Conservation (phyloP, 805 yeast species). For the Wickerhamiella lipophila region DNA sequence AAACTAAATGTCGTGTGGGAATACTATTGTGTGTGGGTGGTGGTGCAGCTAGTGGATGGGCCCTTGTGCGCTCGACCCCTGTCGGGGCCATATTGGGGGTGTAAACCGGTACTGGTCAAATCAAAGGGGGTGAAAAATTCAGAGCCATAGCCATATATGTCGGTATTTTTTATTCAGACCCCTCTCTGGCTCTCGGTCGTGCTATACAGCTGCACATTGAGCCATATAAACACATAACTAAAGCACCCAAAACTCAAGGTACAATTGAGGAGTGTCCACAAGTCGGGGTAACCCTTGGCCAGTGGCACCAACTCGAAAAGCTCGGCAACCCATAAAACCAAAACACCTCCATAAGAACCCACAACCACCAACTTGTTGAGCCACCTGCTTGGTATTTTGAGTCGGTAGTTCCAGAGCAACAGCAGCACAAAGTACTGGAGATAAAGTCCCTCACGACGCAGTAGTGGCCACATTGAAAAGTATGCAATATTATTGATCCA, state of each 20-base stretch:
- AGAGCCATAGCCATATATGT: no score
- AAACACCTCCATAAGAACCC: constrained; percentile 41
- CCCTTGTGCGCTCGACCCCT: no score
- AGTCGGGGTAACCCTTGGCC: constrained; percentile 49
- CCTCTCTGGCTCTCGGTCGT: background rate
- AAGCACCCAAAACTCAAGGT: constrained; percentile 66
- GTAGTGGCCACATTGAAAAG: constrained; percentile 79
- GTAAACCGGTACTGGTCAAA: no score
- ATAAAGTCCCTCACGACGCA: constrained; percentile 58
- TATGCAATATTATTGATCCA: constrained; percentile 81
- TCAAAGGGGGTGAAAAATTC: no score
- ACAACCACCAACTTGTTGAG: constrained; percentile 41
- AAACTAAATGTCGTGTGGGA: no score
- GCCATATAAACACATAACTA: constrained; percentile 70
- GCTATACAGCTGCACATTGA: constrained; percentile 18
- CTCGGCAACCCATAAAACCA: constrained; percentile 44
- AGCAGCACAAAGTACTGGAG: constrained; percentile 59
- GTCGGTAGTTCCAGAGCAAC: constrained; percentile 49
- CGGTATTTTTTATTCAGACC: background rate
- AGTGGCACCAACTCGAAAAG: constrained; percentile 37
- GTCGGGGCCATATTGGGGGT: no score
- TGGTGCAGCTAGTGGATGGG: no score
- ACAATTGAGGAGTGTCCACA: constrained; percentile 73
- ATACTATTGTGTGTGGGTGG: no score
- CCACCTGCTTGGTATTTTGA: constrained; percentile 36